phyloP scores from a whole-genome alignment of 345 rosid genomes.

The Aegle marmelos region DNA sequence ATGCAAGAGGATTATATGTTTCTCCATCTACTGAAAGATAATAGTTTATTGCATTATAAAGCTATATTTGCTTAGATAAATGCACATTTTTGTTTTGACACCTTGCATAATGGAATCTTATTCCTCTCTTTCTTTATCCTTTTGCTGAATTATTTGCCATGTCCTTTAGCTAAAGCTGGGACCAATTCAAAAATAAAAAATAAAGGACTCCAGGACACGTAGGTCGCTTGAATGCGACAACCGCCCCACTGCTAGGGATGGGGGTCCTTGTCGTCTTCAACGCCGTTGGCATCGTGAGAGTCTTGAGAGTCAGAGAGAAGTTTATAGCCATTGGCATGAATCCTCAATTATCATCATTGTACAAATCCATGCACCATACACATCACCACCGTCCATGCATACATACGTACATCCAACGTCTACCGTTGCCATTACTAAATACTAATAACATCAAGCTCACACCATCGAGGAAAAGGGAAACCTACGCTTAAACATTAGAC shows the following conservation, averaged over 20 bases:
- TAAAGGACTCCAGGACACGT: background rate
- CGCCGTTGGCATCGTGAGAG: background rate
- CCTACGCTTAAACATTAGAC: background rate
- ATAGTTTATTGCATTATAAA: background rate
- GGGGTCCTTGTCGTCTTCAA: constrained; percentile 2
- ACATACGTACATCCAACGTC: constrained; percentile 20
- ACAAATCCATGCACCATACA: constrained; percentile 28
- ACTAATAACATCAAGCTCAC: constrained; percentile 14
- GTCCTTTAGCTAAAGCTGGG: background rate
- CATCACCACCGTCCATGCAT: constrained; percentile 14
- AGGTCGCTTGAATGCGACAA: background rate
- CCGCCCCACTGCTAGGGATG: background rate
- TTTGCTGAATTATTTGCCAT: background rate
- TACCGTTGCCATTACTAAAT: constrained; percentile 22
- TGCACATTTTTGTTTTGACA: background rate
- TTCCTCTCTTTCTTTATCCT: background rate
- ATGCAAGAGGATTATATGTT: background rate
- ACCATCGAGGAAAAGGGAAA: background rate
- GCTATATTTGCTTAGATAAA: background rate
- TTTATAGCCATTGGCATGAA: constrained; percentile 14
- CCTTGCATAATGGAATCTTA: background rate
- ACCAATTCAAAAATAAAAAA: background rate
- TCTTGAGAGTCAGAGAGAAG: background rate
- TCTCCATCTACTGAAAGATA: background rate
- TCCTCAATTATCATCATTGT: constrained; percentile 14